These are phyloP conservation scores for Dalbergia oliveri DNA, from an alignment of 306 rosid genomes.

Conservation along the genomic window DNA sequence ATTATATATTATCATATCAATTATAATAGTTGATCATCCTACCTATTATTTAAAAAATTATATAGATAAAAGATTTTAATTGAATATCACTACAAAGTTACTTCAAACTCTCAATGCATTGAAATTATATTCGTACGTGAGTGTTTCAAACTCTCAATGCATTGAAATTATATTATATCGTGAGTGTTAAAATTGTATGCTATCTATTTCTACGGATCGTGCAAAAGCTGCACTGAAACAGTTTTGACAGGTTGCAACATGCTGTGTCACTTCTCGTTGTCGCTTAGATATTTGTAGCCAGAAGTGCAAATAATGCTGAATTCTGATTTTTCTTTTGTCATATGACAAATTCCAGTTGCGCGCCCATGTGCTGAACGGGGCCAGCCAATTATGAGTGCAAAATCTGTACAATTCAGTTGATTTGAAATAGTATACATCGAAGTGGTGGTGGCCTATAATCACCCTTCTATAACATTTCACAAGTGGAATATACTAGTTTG, in stretches of 20 bases:
- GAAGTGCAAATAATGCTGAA: neutral
- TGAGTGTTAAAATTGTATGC: no score
- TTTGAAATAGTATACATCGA: neutral
- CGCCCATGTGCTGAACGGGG: neutral
- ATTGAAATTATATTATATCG: no score
- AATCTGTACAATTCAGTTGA: neutral
- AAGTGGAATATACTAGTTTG: neutral
- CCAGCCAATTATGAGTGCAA: neutral
- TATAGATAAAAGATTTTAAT: no score
- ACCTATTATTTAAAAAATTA: no score
- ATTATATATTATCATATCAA: no score
- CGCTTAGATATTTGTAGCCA: neutral
- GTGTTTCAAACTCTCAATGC: no score
- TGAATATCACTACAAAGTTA: no score
- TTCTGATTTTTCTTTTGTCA: neutral
- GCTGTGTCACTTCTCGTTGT: neutral
- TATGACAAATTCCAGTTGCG: slow-evolving; percentile 2
- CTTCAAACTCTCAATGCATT: no score
- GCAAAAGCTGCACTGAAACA: neutral
- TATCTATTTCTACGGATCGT: neutral
- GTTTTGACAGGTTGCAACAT: neutral
- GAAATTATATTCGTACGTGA: no score
- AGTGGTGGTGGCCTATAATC: slow-evolving; percentile 2
- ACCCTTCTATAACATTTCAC: slow-evolving; percentile 3
- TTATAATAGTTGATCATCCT: no score